Percentiles rank a stretch among this genome's conserved stretches.
phyloP scores from a whole-genome alignment of 2,329 filamentous ascomycete species.

The Aplosporella prunicola region DNA sequence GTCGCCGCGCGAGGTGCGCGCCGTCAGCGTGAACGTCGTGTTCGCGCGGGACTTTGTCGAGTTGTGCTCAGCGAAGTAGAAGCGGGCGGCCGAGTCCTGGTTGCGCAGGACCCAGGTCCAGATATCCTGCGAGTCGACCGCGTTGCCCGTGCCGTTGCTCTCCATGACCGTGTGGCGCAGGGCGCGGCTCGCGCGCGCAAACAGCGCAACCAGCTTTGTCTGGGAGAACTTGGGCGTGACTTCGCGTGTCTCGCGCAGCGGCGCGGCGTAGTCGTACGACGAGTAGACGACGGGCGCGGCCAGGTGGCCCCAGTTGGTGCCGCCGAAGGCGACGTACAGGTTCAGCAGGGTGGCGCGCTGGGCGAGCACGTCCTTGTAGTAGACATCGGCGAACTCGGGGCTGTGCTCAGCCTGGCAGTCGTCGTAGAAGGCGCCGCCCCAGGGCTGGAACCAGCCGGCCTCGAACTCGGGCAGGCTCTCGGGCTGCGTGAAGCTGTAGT shows the following conservation, averaged over 20 bases:
- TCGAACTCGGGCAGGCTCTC: conserved; percentile 52
- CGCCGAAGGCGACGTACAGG: conserved; percentile 57
- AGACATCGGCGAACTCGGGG: conserved; percentile 53
- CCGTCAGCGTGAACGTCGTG: conserved; percentile 46
- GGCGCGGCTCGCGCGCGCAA: conserved; percentile 49
- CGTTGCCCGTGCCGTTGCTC: conserved; percentile 42
- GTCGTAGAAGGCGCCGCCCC: conserved; percentile 47
- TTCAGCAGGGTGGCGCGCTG: conserved; percentile 51
- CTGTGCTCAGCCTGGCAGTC: conserved; percentile 47
- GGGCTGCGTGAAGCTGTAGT: conserved; percentile 37
- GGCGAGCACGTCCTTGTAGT: conserved; percentile 53
- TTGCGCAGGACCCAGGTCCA: conserved; percentile 50
- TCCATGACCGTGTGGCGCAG: conserved; percentile 46
- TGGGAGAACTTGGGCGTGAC: conserved; percentile 54
- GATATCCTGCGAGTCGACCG: conserved; percentile 44
- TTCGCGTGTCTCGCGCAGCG: conserved; percentile 49
- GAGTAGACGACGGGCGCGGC: conserved; percentile 48
- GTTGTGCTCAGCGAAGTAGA: conserved; percentile 50
- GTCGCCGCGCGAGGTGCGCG: conserved; percentile 47
- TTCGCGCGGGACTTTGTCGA: conserved; percentile 43
- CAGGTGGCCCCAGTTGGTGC: conserved; percentile 54
- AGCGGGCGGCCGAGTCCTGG: conserved; percentile 46
- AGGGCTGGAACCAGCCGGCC: conserved; percentile 51
- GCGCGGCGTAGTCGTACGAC: conserved; percentile 55
- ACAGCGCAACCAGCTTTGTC: conserved; percentile 52